Conservation (phyloP, 1,284 basidiomycete genomes). For the Rhodotorula mucilaginosa region DNA sequence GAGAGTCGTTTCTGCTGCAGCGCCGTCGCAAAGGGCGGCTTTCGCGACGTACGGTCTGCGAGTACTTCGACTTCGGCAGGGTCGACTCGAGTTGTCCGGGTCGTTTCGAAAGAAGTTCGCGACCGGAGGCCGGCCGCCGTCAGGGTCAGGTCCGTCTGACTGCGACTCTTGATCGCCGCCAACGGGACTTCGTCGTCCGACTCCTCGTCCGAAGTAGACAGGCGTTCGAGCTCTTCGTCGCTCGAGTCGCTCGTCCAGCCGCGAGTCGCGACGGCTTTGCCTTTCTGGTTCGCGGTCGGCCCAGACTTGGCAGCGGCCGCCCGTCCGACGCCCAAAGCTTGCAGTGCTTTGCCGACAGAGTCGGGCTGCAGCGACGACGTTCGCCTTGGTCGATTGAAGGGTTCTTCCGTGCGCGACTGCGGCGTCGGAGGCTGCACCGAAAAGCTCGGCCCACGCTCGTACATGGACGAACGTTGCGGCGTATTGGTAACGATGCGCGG, state of each 20-base stretch:
- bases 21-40: constrained; percentile 1
- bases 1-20: neutral
- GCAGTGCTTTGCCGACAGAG: constrained; percentile 12
- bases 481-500: neutral
- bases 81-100: neutral
- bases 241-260: constrained; percentile 29
- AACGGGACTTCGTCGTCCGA: constrained; percentile 37
- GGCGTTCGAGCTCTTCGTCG: constrained; percentile 21
- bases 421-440: constrained; percentile 36
- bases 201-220: constrained; percentile 5
- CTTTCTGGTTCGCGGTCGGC: constrained; percentile 2
- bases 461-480: neutral
- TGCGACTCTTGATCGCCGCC: constrained; percentile 23
- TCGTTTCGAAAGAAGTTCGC: neutral
- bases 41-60: constrained; percentile 5
- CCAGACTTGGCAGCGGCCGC: neutral
- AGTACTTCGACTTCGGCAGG: constrained; percentile 24
- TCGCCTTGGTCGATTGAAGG: neutral
- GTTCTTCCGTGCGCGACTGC: neutral
- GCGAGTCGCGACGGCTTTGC: constrained; percentile 1
- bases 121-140: neutral
- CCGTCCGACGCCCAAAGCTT: constrained; percentile 12
- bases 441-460: constrained; percentile 6
- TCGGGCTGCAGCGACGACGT: constrained; percentile 19
- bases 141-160: constrained; percentile 18